Base-by-base conservation (phyloP, 1,284 basidiomycete genomes). In the Cryptococcus sp. region DNA sequence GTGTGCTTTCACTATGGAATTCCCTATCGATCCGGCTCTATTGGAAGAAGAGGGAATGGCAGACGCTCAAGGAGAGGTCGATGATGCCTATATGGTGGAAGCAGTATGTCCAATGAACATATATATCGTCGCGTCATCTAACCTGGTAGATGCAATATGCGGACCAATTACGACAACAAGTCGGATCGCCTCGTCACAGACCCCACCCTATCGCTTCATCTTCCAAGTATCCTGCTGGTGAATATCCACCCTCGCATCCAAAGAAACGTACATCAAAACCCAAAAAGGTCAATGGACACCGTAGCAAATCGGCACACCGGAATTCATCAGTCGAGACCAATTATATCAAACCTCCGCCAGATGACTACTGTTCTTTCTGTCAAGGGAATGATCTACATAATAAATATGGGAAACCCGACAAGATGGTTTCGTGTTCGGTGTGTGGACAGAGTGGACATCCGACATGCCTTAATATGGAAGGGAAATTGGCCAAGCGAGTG, bases 391-490 rank as follows among this genome's bases (percentile, higher is more conserved):
- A 65, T 36, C 32, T 51, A 21, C 19, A n/a, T 14, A 70, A 69
- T 52, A 47, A 50, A 31, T 23, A 43, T 3, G 61, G 62, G 3
- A 16, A 50, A 16, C 46, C 52, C 22, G 70, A 75, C 46, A 49
- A 57, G 23, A 70, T 74, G 63, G 60, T 70, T 40, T 64, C 62
- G 40, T 75, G 73, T 49, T 36, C 50, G 2, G 42, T 44, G 13
- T 75, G 73, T 49, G 71, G 72, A 1, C 55, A 68, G 46, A 64
- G 64, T 21, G 70, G 70, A 2, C 91, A 94, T 71, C 85, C 85
- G 7, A 83, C 81, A 43, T 94, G 91, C 67, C 80, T 92, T 75
- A 70, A 75, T 72, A 82, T 53, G 75, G 85, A 51, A 70, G 72
- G 53, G 64, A 75, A 59, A 21, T 49, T 68, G 32, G 74, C 81